Base-by-base conservation (phyloP, 768 basidiomycete genomes). In the Vararia minispora region DNA sequence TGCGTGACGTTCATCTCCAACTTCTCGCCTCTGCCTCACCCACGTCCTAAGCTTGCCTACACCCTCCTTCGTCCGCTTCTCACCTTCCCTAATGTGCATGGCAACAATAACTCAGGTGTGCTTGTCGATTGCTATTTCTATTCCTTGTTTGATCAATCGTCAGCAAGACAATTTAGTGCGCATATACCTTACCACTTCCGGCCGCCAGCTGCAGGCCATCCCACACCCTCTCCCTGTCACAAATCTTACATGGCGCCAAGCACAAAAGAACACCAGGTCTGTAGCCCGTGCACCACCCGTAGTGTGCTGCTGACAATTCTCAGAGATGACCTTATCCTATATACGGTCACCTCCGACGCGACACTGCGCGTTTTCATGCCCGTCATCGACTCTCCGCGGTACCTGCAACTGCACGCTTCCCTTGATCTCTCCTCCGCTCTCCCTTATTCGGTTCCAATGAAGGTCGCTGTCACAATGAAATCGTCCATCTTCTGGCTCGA, bases 291-390 rank as follows among this genome's bases (percentile, higher is more conserved):
- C 20, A 46, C 31, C 7, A 22, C 18, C 29, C 33, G 17, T 29
- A 6, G 17, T 33, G 22, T 39, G n/a, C 23, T 10, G 37, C 39
- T 37, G 28, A 44, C 21, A 30, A 13, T 30, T 28, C 22, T 5
- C 46, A 86, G 85, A 28, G 77, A 81, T 50, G 83, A 87, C 53
- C 63, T 80, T 2, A 75, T 81, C 39, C 65, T 94, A 3, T 91
- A 85, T 54, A 90, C 88, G 25, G 71, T 86, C 43, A 88, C 91
- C 11, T 72, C 76, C 18, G 85, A 91, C 50, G 74, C 84, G 1
- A 81, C 80, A 4, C 56, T 94, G 25, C 77, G 91, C 17, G 76
- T 95, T 51, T 92, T 87, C 57, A 62, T 85, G 24, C 87, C 91
- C 5, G 86, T 95, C 10, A 61, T 95, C 31, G 91, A 95, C 55